Evolutionary conservation across 1,139 yeast species (phyloP).

Genomic region (Geotrichum aggregatum): DNA sequence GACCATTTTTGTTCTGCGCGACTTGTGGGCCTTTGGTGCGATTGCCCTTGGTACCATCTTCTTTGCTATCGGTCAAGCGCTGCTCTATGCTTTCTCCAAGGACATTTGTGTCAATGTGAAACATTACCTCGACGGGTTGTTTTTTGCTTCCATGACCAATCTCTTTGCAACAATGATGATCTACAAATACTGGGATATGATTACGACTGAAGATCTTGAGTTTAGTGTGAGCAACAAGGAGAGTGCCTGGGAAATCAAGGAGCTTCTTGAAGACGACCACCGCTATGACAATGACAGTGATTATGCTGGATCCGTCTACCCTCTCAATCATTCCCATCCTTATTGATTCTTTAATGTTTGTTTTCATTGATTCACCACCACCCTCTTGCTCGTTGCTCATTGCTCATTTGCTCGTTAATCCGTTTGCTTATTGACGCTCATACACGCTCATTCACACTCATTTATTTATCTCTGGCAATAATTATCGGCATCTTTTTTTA

Average conservation of each 20-base stretch:
- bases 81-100: slow-evolving; percentile 64
- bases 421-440: background rate
- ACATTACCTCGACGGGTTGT: slow-evolving; percentile 87
- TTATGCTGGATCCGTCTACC: slow-evolving; percentile 35
- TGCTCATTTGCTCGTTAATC: too few relatives aligned
- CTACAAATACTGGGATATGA: slow-evolving; percentile 93
- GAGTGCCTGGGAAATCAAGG: slow-evolving; percentile 48
- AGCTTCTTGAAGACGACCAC: slow-evolving; percentile 46
- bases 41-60: slow-evolving; percentile 63
- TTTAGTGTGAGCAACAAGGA: slow-evolving; percentile 65
- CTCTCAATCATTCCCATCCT: slow-evolving; percentile 27
- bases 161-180: slow-evolving; percentile 87
- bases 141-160: slow-evolving; percentile 78
- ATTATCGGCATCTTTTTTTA: background rate
- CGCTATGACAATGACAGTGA: slow-evolving; percentile 42
- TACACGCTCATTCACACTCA: background rate
- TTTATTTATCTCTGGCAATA: slow-evolving; percentile 8
- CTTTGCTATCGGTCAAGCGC: slow-evolving; percentile 74
- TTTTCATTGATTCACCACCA: background rate
- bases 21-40: slow-evolving; percentile 88
- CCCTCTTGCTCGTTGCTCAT: background rate
- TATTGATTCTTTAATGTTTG: too few relatives aligned
- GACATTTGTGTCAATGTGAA: slow-evolving; percentile 64
- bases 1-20: slow-evolving; percentile 62
- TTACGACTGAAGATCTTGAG: slow-evolving; percentile 92